Conservation (phyloP, 352 stramenopile species). For the Globisporangium lucens region DNA sequence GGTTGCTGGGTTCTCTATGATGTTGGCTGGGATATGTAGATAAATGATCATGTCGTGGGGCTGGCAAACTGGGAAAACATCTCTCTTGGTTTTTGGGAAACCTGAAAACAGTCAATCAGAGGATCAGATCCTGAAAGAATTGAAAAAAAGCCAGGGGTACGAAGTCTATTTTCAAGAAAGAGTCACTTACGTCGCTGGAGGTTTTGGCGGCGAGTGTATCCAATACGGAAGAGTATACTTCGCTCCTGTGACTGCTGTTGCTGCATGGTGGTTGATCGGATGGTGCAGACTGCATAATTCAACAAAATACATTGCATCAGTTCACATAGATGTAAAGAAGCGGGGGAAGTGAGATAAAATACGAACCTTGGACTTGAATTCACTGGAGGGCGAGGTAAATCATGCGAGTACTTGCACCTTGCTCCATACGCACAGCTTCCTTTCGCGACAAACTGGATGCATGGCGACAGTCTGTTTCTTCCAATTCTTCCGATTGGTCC, state of each 20-base stretch:
- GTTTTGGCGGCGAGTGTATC: slow-evolving; percentile 8
- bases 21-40: slow-evolving; percentile 2
- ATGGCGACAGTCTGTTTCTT: slow-evolving; percentile 13
- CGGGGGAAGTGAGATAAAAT: not conserved
- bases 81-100: not conserved
- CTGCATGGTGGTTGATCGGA: not conserved
- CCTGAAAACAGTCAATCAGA: not conserved
- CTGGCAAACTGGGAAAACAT: not conserved
- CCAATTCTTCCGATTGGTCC: not conserved
- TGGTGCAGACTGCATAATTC: not conserved
- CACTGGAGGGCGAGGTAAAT: slow-evolving; percentile 10
- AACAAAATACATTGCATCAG: not conserved
- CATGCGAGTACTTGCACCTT: slow-evolving; percentile 62
- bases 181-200: not conserved
- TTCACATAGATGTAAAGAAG: not conserved
- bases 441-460: slow-evolving; percentile 39
- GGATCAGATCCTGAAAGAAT: not conserved
- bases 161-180: not conserved
- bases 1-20: slow-evolving; percentile 1
- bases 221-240: not conserved
- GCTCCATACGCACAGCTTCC: slow-evolving; percentile 48
- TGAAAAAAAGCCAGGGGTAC: not conserved
- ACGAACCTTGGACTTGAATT: slow-evolving; percentile 2
- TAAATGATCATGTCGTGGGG: not conserved
- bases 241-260: not conserved